These are phyloP conservation scores for Irpex sp. DNA, from an alignment of 1,284 basidiomycete species.

Conservation along the genomic window DNA sequence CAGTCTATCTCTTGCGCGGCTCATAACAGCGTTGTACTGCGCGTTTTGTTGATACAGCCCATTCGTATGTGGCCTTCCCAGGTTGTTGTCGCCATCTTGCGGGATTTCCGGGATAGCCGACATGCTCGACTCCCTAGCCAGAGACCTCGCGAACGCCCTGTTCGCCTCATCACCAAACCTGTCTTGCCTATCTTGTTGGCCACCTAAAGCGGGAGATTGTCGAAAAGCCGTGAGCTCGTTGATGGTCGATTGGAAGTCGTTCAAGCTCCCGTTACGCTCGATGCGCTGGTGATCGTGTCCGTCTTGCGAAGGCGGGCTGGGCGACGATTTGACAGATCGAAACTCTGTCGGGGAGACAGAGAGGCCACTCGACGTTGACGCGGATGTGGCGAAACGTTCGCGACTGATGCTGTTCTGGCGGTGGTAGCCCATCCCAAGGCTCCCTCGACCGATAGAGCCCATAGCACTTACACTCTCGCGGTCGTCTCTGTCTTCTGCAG, in stretches of 20 bases:
- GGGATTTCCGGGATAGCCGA: conserved; percentile 49
- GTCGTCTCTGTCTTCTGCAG: conserved; percentile 35
- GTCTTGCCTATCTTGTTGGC: conserved; percentile 36
- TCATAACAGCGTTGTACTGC: conserved; percentile 16
- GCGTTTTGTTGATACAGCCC: conserved; percentile 19
- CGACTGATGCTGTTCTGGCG: conserved; percentile 38
- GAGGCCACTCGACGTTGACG: conserved; percentile 46
- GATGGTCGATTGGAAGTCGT: conserved; percentile 25
- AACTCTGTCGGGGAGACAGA: conserved; percentile 62
- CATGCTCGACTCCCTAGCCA: conserved; percentile 45
- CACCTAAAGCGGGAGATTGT: conserved; percentile 41
- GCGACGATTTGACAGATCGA: conserved; percentile 65
- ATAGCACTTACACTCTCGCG: background rate
- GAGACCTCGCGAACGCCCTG: conserved; percentile 37
- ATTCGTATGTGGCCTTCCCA: conserved; percentile 17
- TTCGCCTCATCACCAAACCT: conserved; percentile 15
- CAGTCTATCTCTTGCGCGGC: conserved; percentile 24
- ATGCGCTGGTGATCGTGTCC: conserved; percentile 23
- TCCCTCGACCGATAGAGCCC: background rate
- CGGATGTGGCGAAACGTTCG: conserved; percentile 47
- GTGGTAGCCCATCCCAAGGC: conserved; percentile 38
- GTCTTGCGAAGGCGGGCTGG: conserved; percentile 49
- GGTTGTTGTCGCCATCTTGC: conserved; percentile 51
- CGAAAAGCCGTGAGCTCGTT: conserved; percentile 32
- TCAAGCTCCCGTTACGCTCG: conserved; percentile 16